phyloP scores from a whole-genome alignment of 2,329 filamentous ascomycete genomes.

The Davidsoniella neocaledoniae region DNA sequence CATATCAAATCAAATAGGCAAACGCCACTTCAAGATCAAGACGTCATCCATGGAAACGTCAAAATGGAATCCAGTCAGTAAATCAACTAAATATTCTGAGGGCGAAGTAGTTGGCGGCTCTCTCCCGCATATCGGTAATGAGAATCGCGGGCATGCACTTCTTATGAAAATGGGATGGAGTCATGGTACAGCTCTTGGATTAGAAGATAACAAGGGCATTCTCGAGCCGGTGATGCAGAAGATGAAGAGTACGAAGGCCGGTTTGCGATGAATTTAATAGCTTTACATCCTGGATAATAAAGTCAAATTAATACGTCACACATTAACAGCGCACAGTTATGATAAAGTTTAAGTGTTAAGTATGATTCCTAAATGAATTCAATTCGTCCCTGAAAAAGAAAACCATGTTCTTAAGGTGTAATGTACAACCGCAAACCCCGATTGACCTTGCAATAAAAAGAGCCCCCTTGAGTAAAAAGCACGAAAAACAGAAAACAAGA shows the following conservation, averaged over 20 bases:
- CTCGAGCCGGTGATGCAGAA: conserved; percentile 71
- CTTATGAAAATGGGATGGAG: conserved; percentile 97
- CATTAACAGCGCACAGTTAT: conserved; percentile 15
- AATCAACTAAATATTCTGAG: conserved; percentile 28
- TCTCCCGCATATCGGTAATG: conserved; percentile 66
- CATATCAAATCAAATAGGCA: neutral
- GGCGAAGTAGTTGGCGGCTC: conserved; percentile 77
- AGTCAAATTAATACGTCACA: neutral
- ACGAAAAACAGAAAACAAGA: conserved; percentile 28
- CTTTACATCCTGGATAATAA: conserved; percentile 6
- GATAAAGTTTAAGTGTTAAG: conserved; percentile 2
- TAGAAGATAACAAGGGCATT: conserved; percentile 72
- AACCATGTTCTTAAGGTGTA: conserved; percentile 46
- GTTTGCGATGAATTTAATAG: conserved; percentile 40
- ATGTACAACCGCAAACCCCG: conserved; percentile 59
- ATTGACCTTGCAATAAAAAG: conserved; percentile 39
- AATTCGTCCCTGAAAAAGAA: conserved; percentile 34
- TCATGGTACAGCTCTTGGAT: conserved; percentile 68
- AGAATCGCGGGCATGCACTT: conserved; percentile 74
- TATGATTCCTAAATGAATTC: conserved; percentile 36
- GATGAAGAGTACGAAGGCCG: conserved; percentile 73
- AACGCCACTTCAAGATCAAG: conserved; percentile 9
- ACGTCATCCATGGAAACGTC: neutral
- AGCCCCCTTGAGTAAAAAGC: conserved; percentile 44
- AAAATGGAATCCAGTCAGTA: conserved; percentile 14